Percentiles rank a stretch among this genome's conserved stretches.
These are phyloP conservation scores for Apiospora saccharicola DNA, from an alignment of 2,329 filamentous ascomycete species.

Conservation along the genomic window DNA sequence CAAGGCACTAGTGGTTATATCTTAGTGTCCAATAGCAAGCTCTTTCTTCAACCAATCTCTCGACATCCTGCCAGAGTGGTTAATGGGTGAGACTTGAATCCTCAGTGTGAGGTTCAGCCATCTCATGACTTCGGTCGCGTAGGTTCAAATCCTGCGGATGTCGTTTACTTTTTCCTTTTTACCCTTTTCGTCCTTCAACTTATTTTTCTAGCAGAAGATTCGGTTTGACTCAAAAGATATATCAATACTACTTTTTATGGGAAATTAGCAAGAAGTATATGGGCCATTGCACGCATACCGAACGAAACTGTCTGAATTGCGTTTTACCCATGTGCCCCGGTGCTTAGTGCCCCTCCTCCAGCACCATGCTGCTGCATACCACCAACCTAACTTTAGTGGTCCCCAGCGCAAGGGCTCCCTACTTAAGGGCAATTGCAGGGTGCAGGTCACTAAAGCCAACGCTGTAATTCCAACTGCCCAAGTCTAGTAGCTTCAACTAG, in stretches of 20 bases:
- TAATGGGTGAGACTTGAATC: slow-evolving; percentile 33
- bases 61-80: slow-evolving; percentile 31
- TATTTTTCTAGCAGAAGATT: background rate
- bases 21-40: background rate
- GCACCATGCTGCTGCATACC: background rate
- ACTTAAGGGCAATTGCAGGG: background rate
- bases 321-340: background rate
- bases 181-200: too few species aligned
- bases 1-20: background rate
- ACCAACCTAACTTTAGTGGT: background rate
- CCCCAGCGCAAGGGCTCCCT: background rate
- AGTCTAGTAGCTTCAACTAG: too few species aligned
- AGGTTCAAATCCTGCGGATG: slow-evolving; percentile 29
- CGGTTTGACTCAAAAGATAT: accelerated
- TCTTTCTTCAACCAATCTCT: background rate
- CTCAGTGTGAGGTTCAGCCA: slow-evolving; percentile 25
- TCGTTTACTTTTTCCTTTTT: slow-evolving; percentile 21
- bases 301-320: background rate
- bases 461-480: background rate
- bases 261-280: background rate
- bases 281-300: too few species aligned
- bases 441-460: background rate
- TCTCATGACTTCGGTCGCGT: slow-evolving; percentile 28
- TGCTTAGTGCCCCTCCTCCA: background rate
- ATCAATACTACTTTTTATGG: background rate